phyloP scores from a whole-genome alignment of 306 rosid genomes.

The Malus sieversii region DNA sequence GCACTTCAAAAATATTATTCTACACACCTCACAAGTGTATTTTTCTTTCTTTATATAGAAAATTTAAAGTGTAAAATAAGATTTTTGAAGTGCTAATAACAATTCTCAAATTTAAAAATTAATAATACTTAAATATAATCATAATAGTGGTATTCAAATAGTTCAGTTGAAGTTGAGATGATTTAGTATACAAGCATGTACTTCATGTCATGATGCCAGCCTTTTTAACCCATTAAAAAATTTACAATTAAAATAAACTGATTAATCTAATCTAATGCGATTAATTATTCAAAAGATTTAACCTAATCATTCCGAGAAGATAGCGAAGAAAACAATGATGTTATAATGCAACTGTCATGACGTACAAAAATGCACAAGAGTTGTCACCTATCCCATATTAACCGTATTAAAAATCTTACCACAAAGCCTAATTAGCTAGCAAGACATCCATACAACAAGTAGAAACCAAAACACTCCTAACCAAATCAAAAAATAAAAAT shows the following conservation, averaged over 20 bases:
- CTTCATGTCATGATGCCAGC: background rate
- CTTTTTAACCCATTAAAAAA: background rate
- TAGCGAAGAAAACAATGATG: slow-evolving; percentile 46
- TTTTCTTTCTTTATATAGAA: too few species aligned
- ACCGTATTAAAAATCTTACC: slow-evolving; percentile 15
- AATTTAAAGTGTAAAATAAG: too few species aligned
- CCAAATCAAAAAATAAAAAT: background rate
- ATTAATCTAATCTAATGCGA: background rate
- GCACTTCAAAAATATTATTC: too few species aligned
- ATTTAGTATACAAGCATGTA: background rate
- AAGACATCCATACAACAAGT: slow-evolving; percentile 15
- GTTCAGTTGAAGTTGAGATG: too few species aligned
- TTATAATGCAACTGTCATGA: slow-evolving; percentile 34
- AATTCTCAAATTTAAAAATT: too few species aligned
- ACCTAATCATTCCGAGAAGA: slow-evolving; percentile 16
- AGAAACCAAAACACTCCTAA: background rate
- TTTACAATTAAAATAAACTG: background rate
- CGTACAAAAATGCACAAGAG: slow-evolving; percentile 23
- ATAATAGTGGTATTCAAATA: too few species aligned
- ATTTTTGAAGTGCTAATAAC: too few species aligned
- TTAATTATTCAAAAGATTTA: background rate
- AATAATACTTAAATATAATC: too few species aligned
- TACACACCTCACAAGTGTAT: too few species aligned
- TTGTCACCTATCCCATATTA: slow-evolving; percentile 29
- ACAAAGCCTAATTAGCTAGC: slow-evolving; percentile 10